phyloP scores from a whole-genome alignment of 1,284 basidiomycete species.

The Puccinia novopanici region DNA sequence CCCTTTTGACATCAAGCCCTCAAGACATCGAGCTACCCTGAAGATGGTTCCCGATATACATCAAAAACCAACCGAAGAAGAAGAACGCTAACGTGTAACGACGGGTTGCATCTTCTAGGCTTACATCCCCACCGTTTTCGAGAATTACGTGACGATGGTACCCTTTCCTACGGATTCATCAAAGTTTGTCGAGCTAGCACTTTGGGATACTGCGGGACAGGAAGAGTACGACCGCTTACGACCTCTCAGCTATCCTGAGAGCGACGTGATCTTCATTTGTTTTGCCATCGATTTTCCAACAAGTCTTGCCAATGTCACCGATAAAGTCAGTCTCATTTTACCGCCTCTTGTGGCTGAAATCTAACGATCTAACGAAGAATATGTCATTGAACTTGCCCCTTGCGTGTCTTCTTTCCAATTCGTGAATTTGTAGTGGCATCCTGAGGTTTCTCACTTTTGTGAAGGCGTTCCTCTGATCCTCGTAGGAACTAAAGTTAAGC shows the following conservation, averaged over 20 bases:
- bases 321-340: conserved; percentile 60
- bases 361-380: neutral
- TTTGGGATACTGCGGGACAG: conserved; percentile 98
- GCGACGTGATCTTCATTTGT: conserved; percentile 92
- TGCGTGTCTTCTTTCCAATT: neutral
- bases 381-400: neutral
- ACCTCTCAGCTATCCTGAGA: conserved; percentile 92
- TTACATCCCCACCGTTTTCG: conserved; percentile 97
- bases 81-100: neutral
- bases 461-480: conserved; percentile 88
- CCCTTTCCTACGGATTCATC: conserved; percentile 69
- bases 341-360: conserved; percentile 8
- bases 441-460: conserved; percentile 96
- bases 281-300: conserved; percentile 97
- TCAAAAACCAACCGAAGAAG: conserved; percentile 2
- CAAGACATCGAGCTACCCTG: conserved; percentile 25
- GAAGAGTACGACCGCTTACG: conserved; percentile 95
- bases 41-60: neutral
- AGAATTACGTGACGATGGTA: conserved; percentile 86
- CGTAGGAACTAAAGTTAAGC: conserved; percentile 79
- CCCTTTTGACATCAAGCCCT: conserved; percentile 56
- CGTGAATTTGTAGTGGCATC: conserved; percentile 74
- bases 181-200: conserved; percentile 85
- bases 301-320: conserved; percentile 87
- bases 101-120: conserved; percentile 64